Percentiles rank a stretch among this genome's conserved stretches.
Evolutionary conservation across 352 stramenopile genomes (phyloP).

Genomic region (Pythium dissimile): DNA sequence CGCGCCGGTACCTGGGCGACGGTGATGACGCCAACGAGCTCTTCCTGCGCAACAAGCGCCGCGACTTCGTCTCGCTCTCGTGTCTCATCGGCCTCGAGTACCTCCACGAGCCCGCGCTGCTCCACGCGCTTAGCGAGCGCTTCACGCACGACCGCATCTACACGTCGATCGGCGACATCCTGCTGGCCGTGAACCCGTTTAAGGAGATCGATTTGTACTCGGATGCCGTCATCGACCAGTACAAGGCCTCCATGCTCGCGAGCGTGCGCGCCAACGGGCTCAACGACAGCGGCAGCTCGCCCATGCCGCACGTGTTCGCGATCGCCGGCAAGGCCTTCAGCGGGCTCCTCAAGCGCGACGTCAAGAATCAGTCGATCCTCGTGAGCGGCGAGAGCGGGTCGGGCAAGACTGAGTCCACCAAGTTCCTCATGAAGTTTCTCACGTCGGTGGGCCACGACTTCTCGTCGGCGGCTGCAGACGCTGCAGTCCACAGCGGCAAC

Average conservation of each 20-base stretch:
- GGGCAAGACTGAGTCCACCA: constrained; percentile 88
- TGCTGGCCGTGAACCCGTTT: constrained; percentile 83
- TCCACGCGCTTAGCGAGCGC: constrained; percentile 76
- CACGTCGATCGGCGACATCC: constrained; percentile 84
- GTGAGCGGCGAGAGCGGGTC: constrained; percentile 85
- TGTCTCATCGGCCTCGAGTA: constrained; percentile 81
- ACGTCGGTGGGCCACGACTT: constrained; percentile 78
- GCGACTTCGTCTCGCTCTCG: constrained; percentile 47
- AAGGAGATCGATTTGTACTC: constrained; percentile 73
- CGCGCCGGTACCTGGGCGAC: constrained; percentile 29
- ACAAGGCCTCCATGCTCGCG: constrained; percentile 48
- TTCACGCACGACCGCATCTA: constrained; percentile 81
- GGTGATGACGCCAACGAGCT: constrained; percentile 43
- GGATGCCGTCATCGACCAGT: constrained; percentile 49
- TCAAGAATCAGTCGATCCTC: constrained; percentile 80
- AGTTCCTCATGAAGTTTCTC: constrained; percentile 92
- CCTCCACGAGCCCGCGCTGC: constrained; percentile 77
- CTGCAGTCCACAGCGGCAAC: not conserved
- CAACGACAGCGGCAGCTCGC: constrained; percentile 1
- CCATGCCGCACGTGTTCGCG: constrained; percentile 88
- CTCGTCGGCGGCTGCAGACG: not conserved
- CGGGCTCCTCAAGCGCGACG: constrained; percentile 49
- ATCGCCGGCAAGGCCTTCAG: constrained; percentile 87
- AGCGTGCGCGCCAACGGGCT: constrained; percentile 3
- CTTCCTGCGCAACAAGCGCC: constrained; percentile 62